phyloP scores from a whole-genome alignment of 2,329 filamentous ascomycete genomes.

The Verticillium dahliae region DNA sequence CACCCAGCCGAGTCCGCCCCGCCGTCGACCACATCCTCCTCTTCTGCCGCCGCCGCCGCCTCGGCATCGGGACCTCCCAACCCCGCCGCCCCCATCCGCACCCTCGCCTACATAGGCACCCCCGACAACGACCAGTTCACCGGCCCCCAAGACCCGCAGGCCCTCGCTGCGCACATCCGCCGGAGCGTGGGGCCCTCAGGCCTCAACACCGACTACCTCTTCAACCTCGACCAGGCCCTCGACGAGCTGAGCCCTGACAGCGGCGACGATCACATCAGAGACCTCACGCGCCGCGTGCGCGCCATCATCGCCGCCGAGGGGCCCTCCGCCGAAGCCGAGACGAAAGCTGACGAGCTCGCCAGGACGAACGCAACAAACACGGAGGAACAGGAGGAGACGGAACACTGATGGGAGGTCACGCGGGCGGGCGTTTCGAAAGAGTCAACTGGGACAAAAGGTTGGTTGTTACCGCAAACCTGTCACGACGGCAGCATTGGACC shows the following conservation, averaged over 20 bases:
- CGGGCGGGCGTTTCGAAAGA: no score
- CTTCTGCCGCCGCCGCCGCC: slow-evolving; percentile 15
- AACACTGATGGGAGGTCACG: slow-evolving; percentile 24
- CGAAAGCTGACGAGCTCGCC: slow-evolving; percentile 5
- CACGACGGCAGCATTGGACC: neutral
- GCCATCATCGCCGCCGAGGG: slow-evolving; percentile 41
- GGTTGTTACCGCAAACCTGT: no score
- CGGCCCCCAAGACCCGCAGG: slow-evolving; percentile 71
- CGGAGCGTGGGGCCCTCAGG: slow-evolving; percentile 76
- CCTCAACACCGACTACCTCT: slow-evolving; percentile 83
- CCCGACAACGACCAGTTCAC: slow-evolving; percentile 91
- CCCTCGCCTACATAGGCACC: slow-evolving; percentile 88
- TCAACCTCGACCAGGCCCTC: slow-evolving; percentile 70
- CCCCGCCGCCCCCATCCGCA: slow-evolving; percentile 47
- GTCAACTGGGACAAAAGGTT: no score
- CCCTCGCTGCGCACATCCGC: slow-evolving; percentile 75
- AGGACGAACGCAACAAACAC: slow-evolving; percentile 13
- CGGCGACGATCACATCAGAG: slow-evolving; percentile 76
- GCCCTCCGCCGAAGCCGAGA: neutral
- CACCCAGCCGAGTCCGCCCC: slow-evolving; percentile 44
- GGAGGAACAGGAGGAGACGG: slow-evolving; percentile 52
- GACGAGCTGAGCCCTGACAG: slow-evolving; percentile 67
- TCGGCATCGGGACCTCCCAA: slow-evolving; percentile 32
- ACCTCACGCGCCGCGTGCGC: slow-evolving; percentile 68
- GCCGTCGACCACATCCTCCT: slow-evolving; percentile 11